Base-by-base conservation (phyloP, 768 basidiomycete species). In the Chalciporus chontae region DNA sequence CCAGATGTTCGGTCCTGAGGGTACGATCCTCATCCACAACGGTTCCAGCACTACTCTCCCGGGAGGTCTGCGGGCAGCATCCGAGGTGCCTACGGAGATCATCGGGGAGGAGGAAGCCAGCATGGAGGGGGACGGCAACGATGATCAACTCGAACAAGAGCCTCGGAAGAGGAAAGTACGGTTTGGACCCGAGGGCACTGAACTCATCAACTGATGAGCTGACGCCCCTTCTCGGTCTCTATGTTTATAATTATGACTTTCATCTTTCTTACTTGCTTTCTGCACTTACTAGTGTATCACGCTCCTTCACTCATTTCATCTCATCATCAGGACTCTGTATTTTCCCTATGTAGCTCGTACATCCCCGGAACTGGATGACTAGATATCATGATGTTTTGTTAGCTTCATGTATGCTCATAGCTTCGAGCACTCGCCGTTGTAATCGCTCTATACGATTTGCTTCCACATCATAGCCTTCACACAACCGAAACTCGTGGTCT, bases 151-250 rank as follows among this genome's bases (percentile, higher is more conserved):
- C 27, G 26, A 27, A 42, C 19, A 42, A n/a, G 4, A 6, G 9
- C 27, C 15, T 42, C 15, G 10, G n/a, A 26, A 15, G 40, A 23
- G 24, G 8, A 36, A 15, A 36, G n/a, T n/a, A 36, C 34, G 52
- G 19, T 44, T 66, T 5, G 64, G 65, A 6, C 60, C 55, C 0
- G 53, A 60, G 13, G 65, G 56, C 19, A 66, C 64, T 8, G 56
- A 60, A 9, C 60, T 66, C 24, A 47, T 66, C 37, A 38, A 55
- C 23, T 63, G 53, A 23, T 18, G 5, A 36, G 34, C 13, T 36
- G 5, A 5, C 34, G 6, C n/a, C 34, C 34, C 4, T 36, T 4
- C 15, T 36, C 32, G n/a, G n/a, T 14, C 15, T 15, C 34, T 5
- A 36, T 0, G n/a, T 15, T 36, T 36, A 36, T 36, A 15, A 1